Evolutionary conservation across 2,329 filamentous ascomycete genomes (phyloP).

Genomic region (Alternaria dauci): DNA sequence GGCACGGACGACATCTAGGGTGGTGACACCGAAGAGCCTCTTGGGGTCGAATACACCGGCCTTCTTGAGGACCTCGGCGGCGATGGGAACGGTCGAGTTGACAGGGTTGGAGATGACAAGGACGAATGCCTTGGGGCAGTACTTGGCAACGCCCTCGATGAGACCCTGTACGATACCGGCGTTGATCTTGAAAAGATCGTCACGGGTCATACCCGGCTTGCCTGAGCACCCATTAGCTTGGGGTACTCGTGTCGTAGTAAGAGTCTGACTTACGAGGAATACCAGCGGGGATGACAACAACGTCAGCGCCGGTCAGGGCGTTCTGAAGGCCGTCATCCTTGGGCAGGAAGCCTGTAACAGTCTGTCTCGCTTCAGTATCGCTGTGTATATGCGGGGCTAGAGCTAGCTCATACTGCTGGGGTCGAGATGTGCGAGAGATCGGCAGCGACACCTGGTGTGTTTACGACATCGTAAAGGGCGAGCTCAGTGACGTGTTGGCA

Average conservation of each 20-base stretch:
- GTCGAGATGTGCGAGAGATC: conserved; percentile 98
- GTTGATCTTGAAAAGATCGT: conserved; percentile 99
- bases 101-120: conserved; percentile 99
- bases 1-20: conserved; percentile 95
- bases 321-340: conserved; percentile 82
- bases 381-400: conserved; percentile 13
- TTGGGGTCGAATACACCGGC: conserved; percentile 93
- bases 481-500: conserved; percentile 89
- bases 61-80: conserved; percentile 94
- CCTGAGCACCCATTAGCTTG: conserved; percentile 63
- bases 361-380: conserved; percentile 56
- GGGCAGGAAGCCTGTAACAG: conserved; percentile 87
- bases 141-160: conserved; percentile 85
- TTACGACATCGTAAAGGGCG: conserved; percentile 98
- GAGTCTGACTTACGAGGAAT: conserved; percentile 78
- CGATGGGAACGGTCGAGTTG: conserved; percentile 98
- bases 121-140: conserved; percentile 90
- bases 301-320: conserved; percentile 90
- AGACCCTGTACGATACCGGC: conserved; percentile 96
- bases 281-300: conserved; percentile 96
- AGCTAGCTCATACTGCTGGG: conserved; percentile 68
- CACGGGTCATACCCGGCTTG: conserved; percentile 99
- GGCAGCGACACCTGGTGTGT: conserved; percentile 93
- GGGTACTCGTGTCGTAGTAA: not conserved
- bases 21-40: conserved; percentile 98